Base-by-base conservation (phyloP, 2,329 filamentous ascomycete genomes). In the Tolypocladium endophyticum region DNA sequence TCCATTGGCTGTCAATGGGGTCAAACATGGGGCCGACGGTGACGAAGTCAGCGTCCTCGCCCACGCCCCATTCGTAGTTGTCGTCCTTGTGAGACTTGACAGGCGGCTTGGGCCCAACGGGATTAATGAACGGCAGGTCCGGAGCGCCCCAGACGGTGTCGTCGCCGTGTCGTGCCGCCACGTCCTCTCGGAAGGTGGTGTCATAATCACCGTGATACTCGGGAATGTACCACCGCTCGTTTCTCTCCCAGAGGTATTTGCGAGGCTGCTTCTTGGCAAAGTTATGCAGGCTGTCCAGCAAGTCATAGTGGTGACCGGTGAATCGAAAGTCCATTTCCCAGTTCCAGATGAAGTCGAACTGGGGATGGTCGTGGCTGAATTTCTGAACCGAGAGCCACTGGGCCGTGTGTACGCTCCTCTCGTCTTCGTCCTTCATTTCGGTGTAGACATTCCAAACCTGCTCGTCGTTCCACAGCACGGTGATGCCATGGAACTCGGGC, bases 251-350 rank as follows among this genome's bases (percentile, higher is more conserved):
- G 7, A 90, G 73, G 4, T 86, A 86, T 67, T 86, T 87, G 60
- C 88, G 83, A 11, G 88, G 88, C 71, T 90, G 87, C 62, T 79
- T 80, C 71, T 80, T 81, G 33, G 83, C 82, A 74, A 89, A 90
- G 1, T 79, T 72, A 28, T 76, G 73, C 9, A 91, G 73, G 62
- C 86, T 86, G 65, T 87, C 81, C 52, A 91, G 82, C 64, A 93
- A 83, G 66, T 93, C 87, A 72, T 93, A 92, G 74, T 92, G 87
- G 63, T 94, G 89, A 11, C 90, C 90, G 0, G 86, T 90, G 68
- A 88, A 88, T 55, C 90, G 82, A 38, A 87, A 86, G 68, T 94
- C 89, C 74, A 91, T 89, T 70, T 94, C 90, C 89, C 89, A 92
- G 70, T 93, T 92, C 89, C 90, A 94, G 65, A 91, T 80, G 66